Base-by-base conservation (phyloP, 2,329 filamentous ascomycete species). In the Cercospora canescens region DNA sequence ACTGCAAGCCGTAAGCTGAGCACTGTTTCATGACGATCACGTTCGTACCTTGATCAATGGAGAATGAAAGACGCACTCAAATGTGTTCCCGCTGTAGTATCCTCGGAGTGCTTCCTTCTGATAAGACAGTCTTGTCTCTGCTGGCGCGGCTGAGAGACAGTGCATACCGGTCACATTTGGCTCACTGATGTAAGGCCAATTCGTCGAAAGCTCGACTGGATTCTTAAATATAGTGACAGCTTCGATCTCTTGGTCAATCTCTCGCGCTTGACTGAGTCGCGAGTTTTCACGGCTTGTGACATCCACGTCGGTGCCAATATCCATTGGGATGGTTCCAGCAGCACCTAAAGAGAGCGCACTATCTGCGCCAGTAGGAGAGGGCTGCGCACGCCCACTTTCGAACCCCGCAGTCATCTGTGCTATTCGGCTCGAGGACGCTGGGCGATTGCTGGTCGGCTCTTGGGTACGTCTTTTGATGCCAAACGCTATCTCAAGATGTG, bases 31-130 rank as follows among this genome's bases (percentile, higher is more conserved):
- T 12, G 14, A n/a, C 55, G 28, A 24, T 16, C 34, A 9, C 45
- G 14, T 4, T 45, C 21, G 12, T 62, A 62, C 60, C 24, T 66
- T 66, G 24, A 35, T 59, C 32, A 66, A 28, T 6, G 64, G 48
- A 2, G 30, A 55, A 34, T 63, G 60, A 14, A 63, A 63, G 11
- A 24, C 30, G 12, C 64, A 66, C n/a, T 56, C 39, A 16, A 66
- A 66, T 14, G 12, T 34, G 16, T 63, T 62, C 4, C n/a, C 28
- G 12, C 28, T 30, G 35, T 63, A 66, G 41, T 60, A 66, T 8
- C 28, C 35, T 18, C 30, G 30, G 4, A 60, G 26, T 12, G 34
- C 48, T 63, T 58, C 24, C 14, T 28, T n/a, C n/a, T 16, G 55
- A 24, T 16, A 35, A 3, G 4, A 6, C 4, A 52, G 14, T n/a